Percentiles rank a stretch among this genome's conserved stretches.
Conservation (phyloP, 148 eudicot species). For the Spergularia marina region DNA sequence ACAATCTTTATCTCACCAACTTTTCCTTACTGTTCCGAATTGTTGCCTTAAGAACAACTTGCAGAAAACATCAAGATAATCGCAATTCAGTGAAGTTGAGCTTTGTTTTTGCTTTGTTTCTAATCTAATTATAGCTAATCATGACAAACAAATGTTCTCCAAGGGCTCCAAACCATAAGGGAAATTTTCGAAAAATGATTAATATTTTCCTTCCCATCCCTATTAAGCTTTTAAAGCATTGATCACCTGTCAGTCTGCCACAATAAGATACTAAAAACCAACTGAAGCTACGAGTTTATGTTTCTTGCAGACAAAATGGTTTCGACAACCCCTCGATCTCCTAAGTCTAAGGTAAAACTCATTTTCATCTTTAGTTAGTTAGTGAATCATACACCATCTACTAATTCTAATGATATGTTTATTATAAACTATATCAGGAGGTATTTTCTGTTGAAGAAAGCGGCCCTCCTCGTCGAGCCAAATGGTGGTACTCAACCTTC, state of each 20-base stretch:
- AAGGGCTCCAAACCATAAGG: not conserved
- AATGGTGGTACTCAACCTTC: conserved; percentile 90
- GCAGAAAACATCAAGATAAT: not conserved
- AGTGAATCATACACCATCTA: no score
- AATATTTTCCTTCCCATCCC: no score
- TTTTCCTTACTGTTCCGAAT: not conserved
- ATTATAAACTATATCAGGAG: conserved; percentile 17
- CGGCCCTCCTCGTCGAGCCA: conserved; percentile 62
- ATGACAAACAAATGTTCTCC: conserved; percentile 10
- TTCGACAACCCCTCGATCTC: conserved; percentile 17
- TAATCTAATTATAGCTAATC: conserved; percentile 20
- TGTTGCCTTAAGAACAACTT: not conserved
- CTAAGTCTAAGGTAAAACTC: conserved; percentile 21
- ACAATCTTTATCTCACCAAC: not conserved
- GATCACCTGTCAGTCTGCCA: not conserved
- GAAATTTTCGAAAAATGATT: not conserved
- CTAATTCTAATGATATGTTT: not conserved
- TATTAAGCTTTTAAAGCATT: not conserved
- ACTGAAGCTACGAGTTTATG: conserved; percentile 7
- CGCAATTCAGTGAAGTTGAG: not conserved
- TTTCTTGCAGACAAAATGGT: conserved; percentile 24
- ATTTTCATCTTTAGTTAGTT: not conserved
- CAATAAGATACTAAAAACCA: conserved; percentile 3
- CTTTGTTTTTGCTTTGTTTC: conserved; percentile 11
- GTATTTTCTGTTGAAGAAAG: conserved; percentile 17